Base-by-base conservation (phyloP, 139 green algal species). In the Dunaliella primolecta region DNA sequence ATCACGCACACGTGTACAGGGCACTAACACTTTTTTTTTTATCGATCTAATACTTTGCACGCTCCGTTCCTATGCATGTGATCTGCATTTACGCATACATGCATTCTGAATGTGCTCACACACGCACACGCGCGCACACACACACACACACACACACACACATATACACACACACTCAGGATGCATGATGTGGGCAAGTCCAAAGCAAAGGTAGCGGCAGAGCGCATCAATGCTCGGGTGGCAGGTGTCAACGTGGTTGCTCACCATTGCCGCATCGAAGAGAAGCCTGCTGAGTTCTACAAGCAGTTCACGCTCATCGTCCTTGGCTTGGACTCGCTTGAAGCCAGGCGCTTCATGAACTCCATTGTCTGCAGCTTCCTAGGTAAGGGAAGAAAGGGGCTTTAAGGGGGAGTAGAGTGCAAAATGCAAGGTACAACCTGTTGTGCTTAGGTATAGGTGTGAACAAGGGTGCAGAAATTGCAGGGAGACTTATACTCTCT, bases 311-410 rank as follows among this genome's bases (percentile, higher is more conserved):
- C 86, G 83, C 31, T 94, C 83, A 97, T 99, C 81, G 92, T 99
- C 7, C 92, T 99, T 37, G 97, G 97, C 3, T 91, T 99, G 32
- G 97, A 99, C 91, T 98, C 95, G 2, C 87, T 99, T 23, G 97
- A 99, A 86, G 97, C 97, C 0, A 88, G 97, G 29, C 91, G 94
- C 30, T 99, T 97, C 87, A 99, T 99, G 94, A 99, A 99, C 91
- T 91, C 90, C 11, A 87, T 99, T 0, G 94, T 95, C n/a, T 99
- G 97, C 94, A 92, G 90, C 85, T 97, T 99, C 84, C 91, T 99
- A 30, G 93, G 94, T 97, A 86, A 27, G 94, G n/a, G 0, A n/a
- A 35, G 20, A 24, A 0, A 32, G 11, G 30, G 72, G n/a, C n/a
- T n/a, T 74, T 74, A 74, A 74, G 21, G 21, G 57, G 57, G n/a